Conservation (phyloP, 2,329 filamentous ascomycete genomes). For the Penicillium janthinellum region DNA sequence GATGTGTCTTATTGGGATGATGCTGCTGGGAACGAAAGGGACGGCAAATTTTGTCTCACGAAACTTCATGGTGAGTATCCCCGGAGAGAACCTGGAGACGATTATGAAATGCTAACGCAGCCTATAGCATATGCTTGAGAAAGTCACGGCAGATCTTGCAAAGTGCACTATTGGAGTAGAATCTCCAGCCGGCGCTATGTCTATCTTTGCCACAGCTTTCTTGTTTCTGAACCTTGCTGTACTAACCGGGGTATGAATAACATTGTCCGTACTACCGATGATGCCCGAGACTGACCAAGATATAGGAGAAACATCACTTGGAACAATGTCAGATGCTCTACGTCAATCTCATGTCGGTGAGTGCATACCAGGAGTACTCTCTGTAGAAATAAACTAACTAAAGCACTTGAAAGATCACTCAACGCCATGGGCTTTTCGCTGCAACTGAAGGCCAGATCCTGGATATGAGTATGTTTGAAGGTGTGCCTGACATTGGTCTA, state of each 20-base stretch:
- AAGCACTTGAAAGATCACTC: slow-evolving; percentile 39
- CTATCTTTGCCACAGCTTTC: slow-evolving; percentile 51
- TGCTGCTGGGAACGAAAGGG: slow-evolving; percentile 55
- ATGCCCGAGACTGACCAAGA: slow-evolving; percentile 8
- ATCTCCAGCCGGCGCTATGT: slow-evolving; percentile 46
- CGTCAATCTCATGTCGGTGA: slow-evolving; percentile 50
- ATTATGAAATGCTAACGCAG: slow-evolving; percentile 9
- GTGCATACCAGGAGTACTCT: slow-evolving; percentile 4
- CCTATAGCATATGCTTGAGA: slow-evolving; percentile 37
- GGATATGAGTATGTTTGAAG: slow-evolving; percentile 46
- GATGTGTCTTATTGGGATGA: slow-evolving; percentile 58
- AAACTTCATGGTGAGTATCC: slow-evolving; percentile 44
- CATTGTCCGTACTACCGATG: background rate
- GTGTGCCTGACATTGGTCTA: slow-evolving; percentile 47
- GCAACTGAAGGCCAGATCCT: slow-evolving; percentile 49
- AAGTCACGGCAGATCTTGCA: slow-evolving; percentile 47
- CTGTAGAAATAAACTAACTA: background rate
- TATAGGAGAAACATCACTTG: slow-evolving; percentile 46
- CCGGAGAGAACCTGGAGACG: background rate
- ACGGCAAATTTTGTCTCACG: slow-evolving; percentile 53
- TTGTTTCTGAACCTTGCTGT: slow-evolving; percentile 54
- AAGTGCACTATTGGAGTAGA: slow-evolving; percentile 45
- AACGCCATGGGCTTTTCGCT: slow-evolving; percentile 55
- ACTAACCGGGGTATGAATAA: slow-evolving; percentile 45
- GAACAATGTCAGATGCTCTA: slow-evolving; percentile 55